Conservation (phyloP, 2,329 filamentous ascomycete genomes). For the Calycina herbarum region DNA sequence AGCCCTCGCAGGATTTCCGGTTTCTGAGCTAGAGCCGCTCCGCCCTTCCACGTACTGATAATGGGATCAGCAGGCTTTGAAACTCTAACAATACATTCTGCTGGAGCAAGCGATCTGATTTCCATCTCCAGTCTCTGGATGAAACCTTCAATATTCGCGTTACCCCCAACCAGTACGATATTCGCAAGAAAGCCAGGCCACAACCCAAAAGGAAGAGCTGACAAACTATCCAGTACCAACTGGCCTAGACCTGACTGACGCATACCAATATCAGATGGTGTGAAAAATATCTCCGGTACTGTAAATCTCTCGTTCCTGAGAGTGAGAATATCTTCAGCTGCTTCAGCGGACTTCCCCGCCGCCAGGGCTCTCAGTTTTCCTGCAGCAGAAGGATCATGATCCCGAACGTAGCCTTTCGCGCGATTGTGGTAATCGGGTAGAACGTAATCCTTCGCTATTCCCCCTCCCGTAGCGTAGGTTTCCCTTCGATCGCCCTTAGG, state of each 20-base stretch:
- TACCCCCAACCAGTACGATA: slow-evolving; percentile 85
- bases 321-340: slow-evolving; percentile 76
- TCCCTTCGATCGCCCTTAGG: slow-evolving; percentile 59
- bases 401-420: slow-evolving; percentile 67
- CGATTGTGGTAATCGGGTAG: slow-evolving; percentile 73
- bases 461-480: slow-evolving; percentile 47
- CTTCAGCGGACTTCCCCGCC: slow-evolving; percentile 43
- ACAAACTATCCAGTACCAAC: slow-evolving; percentile 77
- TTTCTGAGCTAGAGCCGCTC: slow-evolving; percentile 72
- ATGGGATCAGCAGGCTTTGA: slow-evolving; percentile 71
- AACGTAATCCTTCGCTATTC: slow-evolving; percentile 85
- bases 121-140: slow-evolving; percentile 76
- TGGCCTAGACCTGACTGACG: slow-evolving; percentile 80
- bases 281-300: slow-evolving; percentile 88
- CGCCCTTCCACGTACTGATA: slow-evolving; percentile 81
- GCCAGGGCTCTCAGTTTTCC: slow-evolving; percentile 48
- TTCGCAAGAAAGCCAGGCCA: slow-evolving; percentile 85
- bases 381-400: slow-evolving; percentile 71
- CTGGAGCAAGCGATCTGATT: slow-evolving; percentile 68
- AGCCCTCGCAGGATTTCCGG: slow-evolving; percentile 62
- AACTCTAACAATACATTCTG: slow-evolving; percentile 77
- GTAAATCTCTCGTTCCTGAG: slow-evolving; percentile 90
- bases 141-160: slow-evolving; percentile 76
- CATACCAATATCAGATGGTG: slow-evolving; percentile 80
- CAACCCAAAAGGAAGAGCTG: slow-evolving; percentile 73